phyloP scores from a whole-genome alignment of 2,329 filamentous ascomycete genomes.

The Lasiodiplodia hormozganensis region DNA sequence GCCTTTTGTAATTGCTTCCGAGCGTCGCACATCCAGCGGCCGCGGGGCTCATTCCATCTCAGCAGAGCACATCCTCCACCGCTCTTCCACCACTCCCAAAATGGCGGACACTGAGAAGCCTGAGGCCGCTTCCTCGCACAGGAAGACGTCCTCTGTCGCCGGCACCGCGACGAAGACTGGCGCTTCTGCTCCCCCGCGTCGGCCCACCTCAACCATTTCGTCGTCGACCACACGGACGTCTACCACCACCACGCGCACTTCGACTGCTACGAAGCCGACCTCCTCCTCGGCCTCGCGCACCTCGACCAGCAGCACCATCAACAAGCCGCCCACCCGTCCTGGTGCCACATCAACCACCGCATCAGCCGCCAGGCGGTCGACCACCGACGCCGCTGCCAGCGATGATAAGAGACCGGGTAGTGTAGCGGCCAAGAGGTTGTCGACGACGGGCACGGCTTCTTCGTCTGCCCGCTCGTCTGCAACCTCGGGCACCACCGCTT shows the following conservation, averaged over 20 bases:
- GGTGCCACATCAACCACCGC: slow-evolving; percentile 1
- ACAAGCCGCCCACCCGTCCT: slow-evolving; percentile 26
- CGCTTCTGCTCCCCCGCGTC: slow-evolving; percentile 26
- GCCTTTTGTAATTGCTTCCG: slow-evolving; percentile 8
- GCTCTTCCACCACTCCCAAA: slow-evolving; percentile 14
- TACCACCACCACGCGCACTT: slow-evolving; percentile 16
- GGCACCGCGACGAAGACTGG: slow-evolving; percentile 27
- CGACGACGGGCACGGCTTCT: slow-evolving; percentile 23
- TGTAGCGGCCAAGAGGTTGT: slow-evolving; percentile 24
- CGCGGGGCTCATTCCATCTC: slow-evolving; percentile 13
- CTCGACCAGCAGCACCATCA: slow-evolving; percentile 16
- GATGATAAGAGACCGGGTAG: slow-evolving; percentile 24
- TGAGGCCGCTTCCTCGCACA: slow-evolving; percentile 16
- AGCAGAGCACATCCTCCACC: slow-evolving; percentile 10
- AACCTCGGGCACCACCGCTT: slow-evolving; percentile 4
- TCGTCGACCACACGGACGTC: slow-evolving; percentile 21
- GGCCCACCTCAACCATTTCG: slow-evolving; percentile 25
- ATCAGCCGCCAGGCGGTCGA: neutral
- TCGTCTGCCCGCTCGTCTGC: slow-evolving; percentile 19
- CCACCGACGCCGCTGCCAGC: slow-evolving; percentile 14
- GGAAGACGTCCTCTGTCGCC: slow-evolving; percentile 23
- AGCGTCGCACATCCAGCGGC: slow-evolving; percentile 15
- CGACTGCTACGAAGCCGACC: slow-evolving; percentile 20
- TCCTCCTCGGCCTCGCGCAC: slow-evolving; percentile 25
- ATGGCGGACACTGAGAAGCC: slow-evolving; percentile 27